Percentiles rank a stretch among this genome's conserved stretches.
These are phyloP conservation scores for Solanum okadae DNA, from an alignment of 257 asterid genomes.

Conservation along the genomic window DNA sequence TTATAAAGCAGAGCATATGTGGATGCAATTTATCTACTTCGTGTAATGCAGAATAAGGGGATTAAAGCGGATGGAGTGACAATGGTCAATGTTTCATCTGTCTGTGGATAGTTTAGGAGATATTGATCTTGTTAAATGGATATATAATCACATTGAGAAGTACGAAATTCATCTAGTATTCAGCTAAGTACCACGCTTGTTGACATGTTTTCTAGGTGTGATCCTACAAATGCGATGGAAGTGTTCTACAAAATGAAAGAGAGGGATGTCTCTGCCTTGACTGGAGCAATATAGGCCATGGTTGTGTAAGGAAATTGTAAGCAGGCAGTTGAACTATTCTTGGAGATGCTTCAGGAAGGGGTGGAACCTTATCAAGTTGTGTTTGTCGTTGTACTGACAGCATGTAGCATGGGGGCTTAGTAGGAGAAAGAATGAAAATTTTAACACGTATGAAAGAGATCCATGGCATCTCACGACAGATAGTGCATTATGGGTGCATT, in stretches of 20 bases:
- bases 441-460: conserved; percentile 22
- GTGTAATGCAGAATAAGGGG: conserved; percentile 36
- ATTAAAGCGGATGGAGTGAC: conserved; percentile 29
- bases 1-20: conserved; percentile 29
- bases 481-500: conserved; percentile 37
- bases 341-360: conserved; percentile 26
- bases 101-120: conserved; percentile 55
- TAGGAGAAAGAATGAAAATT: conserved; percentile 28
- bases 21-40: conserved; percentile 33
- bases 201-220: conserved; percentile 49
- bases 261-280: conserved; percentile 46
- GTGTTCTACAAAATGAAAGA: conserved; percentile 25
- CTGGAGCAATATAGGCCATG: conserved; percentile 49
- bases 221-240: conserved; percentile 31
- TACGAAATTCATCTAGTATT: conserved; percentile 6
- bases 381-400: conserved; percentile 6
- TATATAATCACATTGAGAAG: conserved; percentile 26
- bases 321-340: conserved; percentile 29
- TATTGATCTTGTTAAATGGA: conserved; percentile 41
- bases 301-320: conserved; percentile 42
- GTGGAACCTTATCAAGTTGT: conserved; percentile 31
- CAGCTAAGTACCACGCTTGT: conserved; percentile 1
- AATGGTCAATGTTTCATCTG: conserved; percentile 47
- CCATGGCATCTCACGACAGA: conserved; percentile 19
- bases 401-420: conserved; percentile 32